These are phyloP conservation scores for Colletotrichum destructivum DNA, from an alignment of 2,329 filamentous ascomycete species.

Conservation along the genomic window DNA sequence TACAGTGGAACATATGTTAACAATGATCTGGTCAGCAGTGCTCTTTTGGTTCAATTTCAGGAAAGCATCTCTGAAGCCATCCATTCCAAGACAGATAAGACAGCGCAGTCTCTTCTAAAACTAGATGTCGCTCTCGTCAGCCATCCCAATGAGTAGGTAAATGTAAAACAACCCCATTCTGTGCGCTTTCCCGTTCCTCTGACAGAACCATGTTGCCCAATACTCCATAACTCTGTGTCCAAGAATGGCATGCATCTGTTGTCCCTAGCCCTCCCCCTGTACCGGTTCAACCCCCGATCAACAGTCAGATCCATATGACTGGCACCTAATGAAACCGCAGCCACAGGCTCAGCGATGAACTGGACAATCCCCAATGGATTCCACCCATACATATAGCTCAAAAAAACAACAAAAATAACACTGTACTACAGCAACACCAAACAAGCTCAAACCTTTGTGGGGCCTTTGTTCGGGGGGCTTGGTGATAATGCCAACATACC, in stretches of 20 bases:
- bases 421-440: neutral
- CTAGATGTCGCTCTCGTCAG: neutral
- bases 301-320: neutral
- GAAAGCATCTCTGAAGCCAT: neutral
- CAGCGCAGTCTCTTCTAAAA: neutral
- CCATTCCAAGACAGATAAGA: neutral
- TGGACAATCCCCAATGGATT: neutral
- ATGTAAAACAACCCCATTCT: neutral
- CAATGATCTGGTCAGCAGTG: neutral
- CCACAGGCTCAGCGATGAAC: neutral
- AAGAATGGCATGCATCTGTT: neutral
- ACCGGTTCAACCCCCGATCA: neutral
- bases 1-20: neutral
- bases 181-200: neutral
- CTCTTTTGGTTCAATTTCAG: neutral
- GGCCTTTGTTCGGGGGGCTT: neutral
- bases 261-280: neutral
- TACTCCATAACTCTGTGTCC: neutral
- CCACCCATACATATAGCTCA: neutral
- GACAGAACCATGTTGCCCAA: neutral
- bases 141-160: neutral
- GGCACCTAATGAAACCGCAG: neutral
- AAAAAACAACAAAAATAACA: neutral
- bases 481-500: neutral
- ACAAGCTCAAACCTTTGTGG: neutral